Evolutionary conservation across 192 early-diverging fungal species (phyloP), one percentile per base, ranked within the genome.

Genomic region (Rhizophagus sp.): DNA sequence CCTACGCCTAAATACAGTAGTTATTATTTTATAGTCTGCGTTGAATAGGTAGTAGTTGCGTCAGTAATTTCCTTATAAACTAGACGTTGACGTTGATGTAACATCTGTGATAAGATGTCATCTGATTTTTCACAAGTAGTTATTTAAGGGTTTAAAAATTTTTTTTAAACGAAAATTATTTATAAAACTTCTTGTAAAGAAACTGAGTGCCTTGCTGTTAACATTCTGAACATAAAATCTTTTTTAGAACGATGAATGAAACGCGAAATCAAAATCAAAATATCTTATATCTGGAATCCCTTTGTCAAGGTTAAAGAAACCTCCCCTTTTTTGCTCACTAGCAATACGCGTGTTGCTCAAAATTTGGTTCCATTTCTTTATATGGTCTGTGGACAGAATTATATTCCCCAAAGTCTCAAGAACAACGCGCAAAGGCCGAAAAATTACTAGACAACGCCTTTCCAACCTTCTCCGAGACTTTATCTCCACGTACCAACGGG

Each of bases 401-500:
- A 10, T 89, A 92, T 77, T 89, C 89, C 75, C 85, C 92, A 33
- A 86, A 89, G 30, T 83, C 84, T 33, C 84, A 85, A 30, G 86
- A 90, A 80, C 83, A 86, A 81, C 91, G 92, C 62, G 80, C 84
- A 36, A 88, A 92, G 78, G 92, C 91, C 15, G 94, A 96, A 82
- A 85, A 88, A 63, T 83, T 91, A 62, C 85, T 96, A 63, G 92
- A 94, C 67, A 87, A 91, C 81, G 90, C 88, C 62, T 96, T 96
- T 74, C 95, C 95, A 57, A 95, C 95, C 30, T 96, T 96, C 82
- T 90, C 93, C 9, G 93, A 94, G 63, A 68, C 82, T 67, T 75
- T 75, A 13, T 79, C 82, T 47, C 76, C 87, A 11, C 79, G 84
- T 70, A 81, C 84, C n/a, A 84, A 88, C 47, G 80, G 81, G 10